Base-by-base conservation (phyloP, 768 basidiomycete genomes). In the Pholiota microspora region DNA sequence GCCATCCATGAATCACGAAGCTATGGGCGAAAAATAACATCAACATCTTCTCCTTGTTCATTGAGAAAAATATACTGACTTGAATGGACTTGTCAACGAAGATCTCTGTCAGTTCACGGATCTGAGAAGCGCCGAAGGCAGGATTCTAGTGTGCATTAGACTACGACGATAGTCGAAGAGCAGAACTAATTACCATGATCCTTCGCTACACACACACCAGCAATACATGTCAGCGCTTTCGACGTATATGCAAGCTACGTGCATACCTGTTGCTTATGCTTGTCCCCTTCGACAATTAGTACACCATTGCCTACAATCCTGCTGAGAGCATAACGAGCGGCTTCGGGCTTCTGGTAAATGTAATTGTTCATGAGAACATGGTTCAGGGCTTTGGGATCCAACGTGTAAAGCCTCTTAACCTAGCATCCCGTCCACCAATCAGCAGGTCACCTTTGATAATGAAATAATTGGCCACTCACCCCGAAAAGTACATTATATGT, bases 301-400 rank as follows among this genome's bases (percentile, higher is more conserved):
- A 86, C 62, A 63, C 79, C 80, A 49, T 66, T 55, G 7, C 80
- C 80, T 9, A 86, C 65, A 24, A 86, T 62, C 10, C 64, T 66
- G 12, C 65, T 56, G 4, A 86, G 64, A 34, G 51, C 64, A 32
- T 67, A 71, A 9, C 78, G 71, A 5, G 68, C 59, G 0, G 63
- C 57, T 9, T 73, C 70, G 0, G 85, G 76, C 58, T 88, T 89
- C 55, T 80, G 78, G 57, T 85, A 89, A 35, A 73, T 68, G 27
- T 77, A 66, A 24, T 69, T 70, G 52, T 87, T 82, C 56, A 77
- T 74, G 12, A 92, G 71, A 48, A 93, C 72, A 59, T 91, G 83
- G 38, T 78, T 76, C 31, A 92, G 34, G 0, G 87, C 88, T 24
- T 80, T 79, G 0, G 80, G 70, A 60, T 91, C 90, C 49, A 74